Conservation (phyloP, 164 flowering plant genomes). For the Saururus chinensis region DNA sequence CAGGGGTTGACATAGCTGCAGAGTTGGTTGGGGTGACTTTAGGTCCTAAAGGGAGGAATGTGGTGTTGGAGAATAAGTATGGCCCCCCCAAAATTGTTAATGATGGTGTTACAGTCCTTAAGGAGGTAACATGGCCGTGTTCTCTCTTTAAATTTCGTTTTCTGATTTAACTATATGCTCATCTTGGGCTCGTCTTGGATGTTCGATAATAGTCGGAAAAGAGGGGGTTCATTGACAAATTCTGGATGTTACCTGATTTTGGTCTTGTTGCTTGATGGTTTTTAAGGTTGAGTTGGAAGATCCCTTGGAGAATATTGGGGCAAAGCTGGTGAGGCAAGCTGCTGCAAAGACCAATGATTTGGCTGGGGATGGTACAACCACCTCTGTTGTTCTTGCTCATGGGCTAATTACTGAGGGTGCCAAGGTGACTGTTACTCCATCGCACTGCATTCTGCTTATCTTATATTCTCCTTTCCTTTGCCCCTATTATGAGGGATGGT, state of each 20-base stretch:
- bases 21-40: conserved; percentile 76
- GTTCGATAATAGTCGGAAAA: neutral
- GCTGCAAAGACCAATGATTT: conserved; percentile 85
- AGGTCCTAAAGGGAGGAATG: conserved; percentile 95
- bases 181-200: neutral
- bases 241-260: neutral
- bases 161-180: neutral
- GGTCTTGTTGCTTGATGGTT: conserved; percentile 1
- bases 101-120: conserved; percentile 87
- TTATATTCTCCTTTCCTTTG: neutral
- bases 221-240: no score
- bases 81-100: conserved; percentile 94
- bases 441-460: neutral
- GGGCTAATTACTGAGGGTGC: conserved; percentile 78
- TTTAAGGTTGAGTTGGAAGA: conserved; percentile 75
- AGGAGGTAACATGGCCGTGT: conserved; percentile 37
- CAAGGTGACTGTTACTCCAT: conserved; percentile 36
- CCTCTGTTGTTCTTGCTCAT: conserved; percentile 79
- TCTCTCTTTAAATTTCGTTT: neutral
- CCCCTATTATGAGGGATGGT: neutral
- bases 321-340: conserved; percentile 78
- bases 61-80: conserved; percentile 80
- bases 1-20: conserved; percentile 73
- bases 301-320: conserved; percentile 85
- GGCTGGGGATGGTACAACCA: conserved; percentile 91